Conservation (phyloP, 148 eudicot species). For the Diospyros lotus region DNA sequence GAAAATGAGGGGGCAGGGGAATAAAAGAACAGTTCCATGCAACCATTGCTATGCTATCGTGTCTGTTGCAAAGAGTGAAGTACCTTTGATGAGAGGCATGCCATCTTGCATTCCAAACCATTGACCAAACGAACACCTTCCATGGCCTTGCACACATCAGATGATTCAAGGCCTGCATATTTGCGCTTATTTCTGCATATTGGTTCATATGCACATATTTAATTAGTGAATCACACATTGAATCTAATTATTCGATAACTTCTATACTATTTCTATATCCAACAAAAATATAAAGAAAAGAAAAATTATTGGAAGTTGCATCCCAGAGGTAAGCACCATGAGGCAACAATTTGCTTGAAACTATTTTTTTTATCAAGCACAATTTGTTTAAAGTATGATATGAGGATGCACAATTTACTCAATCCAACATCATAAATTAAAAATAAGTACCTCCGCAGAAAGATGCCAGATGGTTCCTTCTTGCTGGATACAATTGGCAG, state of each 20-base stretch:
- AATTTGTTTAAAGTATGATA: not conserved
- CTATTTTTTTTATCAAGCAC: not conserved
- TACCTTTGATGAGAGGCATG: conserved; percentile 91
- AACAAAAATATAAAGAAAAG: too few species aligned
- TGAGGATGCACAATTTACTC: not conserved
- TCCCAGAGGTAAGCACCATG: too few species aligned
- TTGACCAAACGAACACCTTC: conserved; percentile 54
- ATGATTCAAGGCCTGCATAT: conserved; percentile 46
- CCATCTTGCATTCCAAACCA: conserved; percentile 88
- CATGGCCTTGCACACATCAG: conserved; percentile 56
- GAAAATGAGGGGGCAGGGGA: not conserved
- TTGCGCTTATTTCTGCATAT: conserved; percentile 70
- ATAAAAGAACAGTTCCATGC: not conserved
- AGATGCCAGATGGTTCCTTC: conserved; percentile 55
- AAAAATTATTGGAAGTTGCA: too few species aligned
- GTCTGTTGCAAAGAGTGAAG: not conserved
- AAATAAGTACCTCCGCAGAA: conserved; percentile 59
- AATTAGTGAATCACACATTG: not conserved
- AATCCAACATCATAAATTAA: not conserved
- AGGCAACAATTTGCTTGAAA: too few species aligned
- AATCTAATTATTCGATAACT: conserved; percentile 2
- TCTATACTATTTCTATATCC: not conserved
- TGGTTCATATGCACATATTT: not conserved
- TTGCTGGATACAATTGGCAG: conserved; percentile 43
- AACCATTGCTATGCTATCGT: not conserved